Conservation (phyloP, 2,329 filamentous ascomycete species). For the Claviceps humidiphila region DNA sequence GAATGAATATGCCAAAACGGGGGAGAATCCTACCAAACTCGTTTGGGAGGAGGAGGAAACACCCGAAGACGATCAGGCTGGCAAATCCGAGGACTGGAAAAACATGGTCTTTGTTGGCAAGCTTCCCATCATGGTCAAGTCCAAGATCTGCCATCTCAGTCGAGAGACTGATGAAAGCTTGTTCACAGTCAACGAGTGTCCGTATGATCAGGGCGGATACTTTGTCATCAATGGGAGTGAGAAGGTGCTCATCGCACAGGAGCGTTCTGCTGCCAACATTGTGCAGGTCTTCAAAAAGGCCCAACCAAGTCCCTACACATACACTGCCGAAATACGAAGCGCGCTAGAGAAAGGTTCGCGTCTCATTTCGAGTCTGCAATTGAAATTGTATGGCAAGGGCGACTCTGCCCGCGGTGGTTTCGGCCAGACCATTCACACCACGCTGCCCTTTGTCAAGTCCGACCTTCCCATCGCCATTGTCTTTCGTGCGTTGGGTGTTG, state of each 20-base stretch:
- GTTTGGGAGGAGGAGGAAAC: slow-evolving; percentile 48
- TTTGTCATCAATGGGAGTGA: slow-evolving; percentile 99
- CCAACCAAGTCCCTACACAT: slow-evolving; percentile 78
- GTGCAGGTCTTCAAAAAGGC: slow-evolving; percentile 99
- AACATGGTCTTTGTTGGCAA: slow-evolving; percentile 85
- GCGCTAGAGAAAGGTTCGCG: slow-evolving; percentile 92
- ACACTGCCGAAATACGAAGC: slow-evolving; percentile 90
- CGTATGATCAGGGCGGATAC: slow-evolving; percentile 96
- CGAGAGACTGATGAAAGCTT: slow-evolving; percentile 73
- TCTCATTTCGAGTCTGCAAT: slow-evolving; percentile 80
- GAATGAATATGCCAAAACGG: slow-evolving; percentile 39
- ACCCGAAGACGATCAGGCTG: slow-evolving; percentile 35
- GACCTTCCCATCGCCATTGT: slow-evolving; percentile 92
- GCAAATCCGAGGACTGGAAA: slow-evolving; percentile 42
- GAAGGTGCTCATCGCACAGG: slow-evolving; percentile 95
- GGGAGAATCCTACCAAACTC: slow-evolving; percentile 43
- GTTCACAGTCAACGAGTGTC: slow-evolving; percentile 89
- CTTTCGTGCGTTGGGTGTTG: slow-evolving; percentile 87
- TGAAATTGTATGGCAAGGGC: slow-evolving; percentile 82
- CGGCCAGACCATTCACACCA: slow-evolving; percentile 79
- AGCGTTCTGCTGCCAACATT: slow-evolving; percentile 94
- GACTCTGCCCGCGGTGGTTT: slow-evolving; percentile 64
- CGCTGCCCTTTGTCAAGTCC: slow-evolving; percentile 83
- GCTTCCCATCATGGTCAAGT: slow-evolving; percentile 96
- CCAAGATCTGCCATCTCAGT: slow-evolving; percentile 82